phyloP scores from a whole-genome alignment of 2,329 filamentous ascomycete genomes.

The Paecilomyces variotii region DNA sequence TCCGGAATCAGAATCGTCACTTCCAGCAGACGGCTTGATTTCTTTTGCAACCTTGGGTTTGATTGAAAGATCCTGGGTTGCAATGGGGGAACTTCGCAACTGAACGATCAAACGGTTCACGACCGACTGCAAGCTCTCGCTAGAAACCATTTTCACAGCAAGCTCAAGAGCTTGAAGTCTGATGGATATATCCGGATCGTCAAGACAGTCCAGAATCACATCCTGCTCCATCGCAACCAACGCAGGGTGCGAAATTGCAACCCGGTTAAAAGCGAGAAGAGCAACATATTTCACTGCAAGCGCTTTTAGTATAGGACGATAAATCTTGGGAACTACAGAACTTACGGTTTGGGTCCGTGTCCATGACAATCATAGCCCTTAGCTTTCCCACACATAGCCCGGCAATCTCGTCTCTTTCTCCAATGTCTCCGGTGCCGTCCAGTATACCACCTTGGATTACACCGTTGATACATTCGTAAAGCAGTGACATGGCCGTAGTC shows the following conservation, averaged over 20 bases:
- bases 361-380: constrained; percentile 85
- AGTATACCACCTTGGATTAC: constrained; percentile 96
- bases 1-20: constrained; percentile 51
- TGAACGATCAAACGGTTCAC: constrained; percentile 84
- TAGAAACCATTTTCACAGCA: constrained; percentile 87
- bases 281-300: constrained; percentile 88
- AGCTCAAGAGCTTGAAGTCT: constrained; percentile 86
- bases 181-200: constrained; percentile 93
- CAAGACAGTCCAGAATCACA: constrained; percentile 92
- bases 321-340: constrained; percentile 10
- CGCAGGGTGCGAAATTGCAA: constrained; percentile 78
- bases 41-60: constrained; percentile 27
- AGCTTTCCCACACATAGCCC: constrained; percentile 87
- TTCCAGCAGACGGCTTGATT: constrained; percentile 44
- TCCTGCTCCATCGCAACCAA: constrained; percentile 90
- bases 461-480: constrained; percentile 97
- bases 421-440: constrained; percentile 67
- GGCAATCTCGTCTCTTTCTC: constrained; percentile 85
- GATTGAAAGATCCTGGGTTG: constrained; percentile 38
- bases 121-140: constrained; percentile 73
- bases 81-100: constrained; percentile 57
- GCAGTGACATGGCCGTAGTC: constrained; percentile 91
- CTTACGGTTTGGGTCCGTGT: constrained; percentile 88
- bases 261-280: constrained; percentile 88
- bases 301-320: constrained; percentile 3